Evolutionary conservation across 2,329 filamentous ascomycete species (phyloP), one percentile per base, ranked within the genome.

Genomic region (Gnomoniopsis smithogilvyi): DNA sequence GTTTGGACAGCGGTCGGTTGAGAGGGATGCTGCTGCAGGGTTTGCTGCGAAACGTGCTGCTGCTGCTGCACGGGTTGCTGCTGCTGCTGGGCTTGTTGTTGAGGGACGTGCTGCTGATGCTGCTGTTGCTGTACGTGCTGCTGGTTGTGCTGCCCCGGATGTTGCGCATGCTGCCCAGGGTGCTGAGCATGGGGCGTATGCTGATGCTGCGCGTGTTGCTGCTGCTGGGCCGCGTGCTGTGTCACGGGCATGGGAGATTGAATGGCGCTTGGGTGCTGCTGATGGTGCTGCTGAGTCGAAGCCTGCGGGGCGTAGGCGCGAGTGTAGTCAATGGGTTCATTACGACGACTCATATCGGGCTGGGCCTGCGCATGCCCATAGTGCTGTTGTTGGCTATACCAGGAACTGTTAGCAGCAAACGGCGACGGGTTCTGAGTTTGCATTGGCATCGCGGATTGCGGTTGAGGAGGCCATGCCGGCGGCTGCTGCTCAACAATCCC

Each of bases 361-460:
- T 59, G 56, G 11, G 56, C 53, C 47, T 62, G 60, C 41, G 61
- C 64, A 48, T 67, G 69, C 70, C 78, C 79, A 66, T 83, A 83
- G 56, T 76, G 70, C 67, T 83, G 79, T 62, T 71, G 67, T 41
- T 73, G 62, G 67, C 77, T 79, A 65, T 71, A 74, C 72, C 70
- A 74, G 62, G 66, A 60, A 60, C 58, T 22, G 60, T 69, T 64
- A 67, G 76, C 74, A 77, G 73, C 66, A 65, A 69, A 68, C 8
- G 65, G 60, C 54, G 65, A 68, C 47, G 67, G 65, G 58, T 66
- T 61, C 48, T 61, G 63, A 38, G 64, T 65, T 57, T 65, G 63
- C 47, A 67, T 62, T 59, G 69, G 63, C 66, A 69, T 68, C 59
- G 67, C 61, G 54, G 67, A 46, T 62, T 66, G 59, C 59, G 66